Base-by-base conservation (phyloP, 148 eudicot genomes). In the Rhododendron griersonianum region DNA sequence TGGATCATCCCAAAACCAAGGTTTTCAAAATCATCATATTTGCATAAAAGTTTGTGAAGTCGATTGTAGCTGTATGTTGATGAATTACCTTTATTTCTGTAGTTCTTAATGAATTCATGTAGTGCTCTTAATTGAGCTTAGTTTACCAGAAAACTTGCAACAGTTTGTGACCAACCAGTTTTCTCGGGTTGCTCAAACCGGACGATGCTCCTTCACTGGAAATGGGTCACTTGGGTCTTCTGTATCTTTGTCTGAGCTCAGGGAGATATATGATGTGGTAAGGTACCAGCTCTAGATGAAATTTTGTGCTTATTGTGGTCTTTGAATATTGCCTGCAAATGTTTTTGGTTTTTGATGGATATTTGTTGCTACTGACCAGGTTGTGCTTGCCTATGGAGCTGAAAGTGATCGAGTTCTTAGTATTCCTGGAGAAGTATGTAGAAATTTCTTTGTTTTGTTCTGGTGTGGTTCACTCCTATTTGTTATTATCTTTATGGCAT, bases 1-100 rank as follows among this genome's bases (percentile, higher is more conserved):
- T 98, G 59, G 99, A 96, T 91, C 98, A 96, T 92, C 99, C 95
- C 53, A 96, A 95, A 87, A 96, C 99, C 1, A 95, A 96, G 96
- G 98, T 93, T 39, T 84, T 48, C 18, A 41, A 28, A 73, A 67
- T 53, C 85, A 45, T 71, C 79, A 30, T 28, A 45, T 57, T 25
- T 47, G 25, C 48, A 18, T 28, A 47, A n/a, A 71, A 30, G 76
- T 69, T 69, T 69, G 13, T 28, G 28, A 11, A 69, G 75, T 30
- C 44, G 41, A 28, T 25, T 33, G 65, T 69, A 73, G n/a, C 63
- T 23, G 9, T 18, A 57, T 21, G 41, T 15, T 37, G 21, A 75
- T 73, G 86, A 21, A 61, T 44, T 76, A 50, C 85, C 48, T 85
- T 82, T 78, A 28, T 77, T 47, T 33, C 35, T 33, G 5, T 28